These are phyloP conservation scores for Ogataea nonfermentans DNA, from an alignment of 805 yeast genomes.

Conservation along the genomic window DNA sequence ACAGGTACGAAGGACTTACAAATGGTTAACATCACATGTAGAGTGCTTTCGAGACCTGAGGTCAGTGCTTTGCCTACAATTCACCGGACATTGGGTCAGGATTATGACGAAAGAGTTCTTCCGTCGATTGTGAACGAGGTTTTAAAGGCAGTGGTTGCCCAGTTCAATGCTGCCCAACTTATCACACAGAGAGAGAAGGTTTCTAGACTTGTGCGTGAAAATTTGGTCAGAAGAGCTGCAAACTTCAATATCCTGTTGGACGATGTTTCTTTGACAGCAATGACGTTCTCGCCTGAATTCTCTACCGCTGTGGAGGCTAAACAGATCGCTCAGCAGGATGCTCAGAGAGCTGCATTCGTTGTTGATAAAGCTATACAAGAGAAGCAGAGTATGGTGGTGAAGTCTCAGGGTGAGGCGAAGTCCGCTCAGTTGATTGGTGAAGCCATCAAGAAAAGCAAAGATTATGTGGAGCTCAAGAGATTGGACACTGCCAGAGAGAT, in stretches of 20 bases:
- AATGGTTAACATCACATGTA: slow-evolving; percentile 98
- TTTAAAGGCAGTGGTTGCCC: slow-evolving; percentile 94
- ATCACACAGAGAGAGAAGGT: slow-evolving; percentile 99
- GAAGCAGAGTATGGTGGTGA: slow-evolving; percentile 94
- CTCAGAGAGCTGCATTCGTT: slow-evolving; percentile 95
- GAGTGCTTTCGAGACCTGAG: slow-evolving; percentile 91
- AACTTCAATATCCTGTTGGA: slow-evolving; percentile 85
- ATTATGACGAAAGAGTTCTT: slow-evolving; percentile 94
- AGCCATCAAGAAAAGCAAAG: slow-evolving; percentile 94
- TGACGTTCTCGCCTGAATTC: slow-evolving; percentile 98
- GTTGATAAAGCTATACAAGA: slow-evolving; percentile 98
- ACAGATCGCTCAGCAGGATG: slow-evolving; percentile 99
- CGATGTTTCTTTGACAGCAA: slow-evolving; percentile 93
- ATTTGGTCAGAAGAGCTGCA: slow-evolving; percentile 84
- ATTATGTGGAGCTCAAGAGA: slow-evolving; percentile 94
- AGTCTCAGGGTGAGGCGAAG: slow-evolving; percentile 97
- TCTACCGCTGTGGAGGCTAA: slow-evolving; percentile 97
- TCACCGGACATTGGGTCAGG: slow-evolving; percentile 88
- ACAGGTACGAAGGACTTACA: slow-evolving; percentile 98
- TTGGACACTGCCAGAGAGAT: slow-evolving; percentile 96
- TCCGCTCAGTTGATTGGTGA: slow-evolving; percentile 99
- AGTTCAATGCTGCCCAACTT: slow-evolving; percentile 95
- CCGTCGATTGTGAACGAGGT: slow-evolving; percentile 99
- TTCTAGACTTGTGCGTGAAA: slow-evolving; percentile 86
- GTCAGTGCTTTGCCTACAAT: slow-evolving; percentile 74